Percentiles rank a stretch among this genome's conserved stretches.
phyloP scores from a whole-genome alignment of 1,284 basidiomycete genomes.

The Vanrija humicola region DNA sequence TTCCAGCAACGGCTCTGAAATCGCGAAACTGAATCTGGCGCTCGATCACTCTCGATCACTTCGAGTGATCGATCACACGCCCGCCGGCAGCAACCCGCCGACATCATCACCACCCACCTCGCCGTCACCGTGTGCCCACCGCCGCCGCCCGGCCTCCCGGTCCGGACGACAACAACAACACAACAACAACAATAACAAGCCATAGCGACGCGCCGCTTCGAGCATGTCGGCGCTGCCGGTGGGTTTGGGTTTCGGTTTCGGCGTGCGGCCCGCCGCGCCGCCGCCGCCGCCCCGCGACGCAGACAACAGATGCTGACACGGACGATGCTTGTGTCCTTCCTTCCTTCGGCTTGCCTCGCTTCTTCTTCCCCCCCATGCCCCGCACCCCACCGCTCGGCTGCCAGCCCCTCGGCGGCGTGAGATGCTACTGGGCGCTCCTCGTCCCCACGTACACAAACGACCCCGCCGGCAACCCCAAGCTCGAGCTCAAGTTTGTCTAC shows the following conservation, averaged over 20 bases:
- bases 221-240: no score
- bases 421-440: constrained; percentile 47
- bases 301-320: no score
- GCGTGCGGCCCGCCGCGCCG: no score
- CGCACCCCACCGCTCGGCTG: background rate
- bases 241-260: no score
- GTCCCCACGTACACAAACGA: constrained; percentile 22
- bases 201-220: no score
- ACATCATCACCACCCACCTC: background rate
- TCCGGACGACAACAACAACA: no score
- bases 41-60: no score
- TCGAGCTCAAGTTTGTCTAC: constrained; percentile 75
- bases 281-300: no score
- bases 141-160: no score
- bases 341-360: background rate
- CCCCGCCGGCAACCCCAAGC: constrained; percentile 18
- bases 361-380: background rate
- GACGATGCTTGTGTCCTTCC: background rate
- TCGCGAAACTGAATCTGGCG: background rate
- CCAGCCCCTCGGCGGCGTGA: constrained; percentile 35
- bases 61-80: background rate
- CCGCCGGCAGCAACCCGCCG: no score
- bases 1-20: background rate
- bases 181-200: no score
- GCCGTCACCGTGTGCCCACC: no score